phyloP scores from a whole-genome alignment of 2,329 filamentous ascomycete genomes.

The Aureobasidium sp. region DNA sequence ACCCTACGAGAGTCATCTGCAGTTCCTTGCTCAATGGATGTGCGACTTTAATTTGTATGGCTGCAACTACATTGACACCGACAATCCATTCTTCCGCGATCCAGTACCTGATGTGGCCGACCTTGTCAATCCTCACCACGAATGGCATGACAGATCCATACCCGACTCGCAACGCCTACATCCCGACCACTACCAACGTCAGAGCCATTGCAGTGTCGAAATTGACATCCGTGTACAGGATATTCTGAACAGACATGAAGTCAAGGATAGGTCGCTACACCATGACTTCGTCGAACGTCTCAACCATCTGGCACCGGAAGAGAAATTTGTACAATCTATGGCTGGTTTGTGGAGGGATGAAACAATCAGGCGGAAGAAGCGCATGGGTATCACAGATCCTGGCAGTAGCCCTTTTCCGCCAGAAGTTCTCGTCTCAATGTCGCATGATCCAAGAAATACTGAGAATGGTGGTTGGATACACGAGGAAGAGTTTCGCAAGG shows the following conservation, averaged over 20 bases:
- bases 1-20: conserved; percentile 87
- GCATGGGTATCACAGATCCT: conserved; percentile 55
- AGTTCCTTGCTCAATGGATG: conserved; percentile 96
- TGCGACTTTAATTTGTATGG: conserved; percentile 96
- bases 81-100: conserved; percentile 61
- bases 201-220: conserved; percentile 83
- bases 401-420: conserved; percentile 69
- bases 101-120: conserved; percentile 66
- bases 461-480: conserved; percentile 83
- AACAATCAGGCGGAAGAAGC: conserved; percentile 64
- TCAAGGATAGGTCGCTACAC: conserved; percentile 70
- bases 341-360: conserved; percentile 89
- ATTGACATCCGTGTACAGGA: conserved; percentile 83
- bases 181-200: conserved; percentile 57
- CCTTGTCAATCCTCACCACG: conserved; percentile 51
- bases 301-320: conserved; percentile 52
- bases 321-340: conserved; percentile 90
- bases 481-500: conserved; percentile 69
- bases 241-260: conserved; percentile 71
- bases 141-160: conserved; percentile 75
- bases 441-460: conserved; percentile 65
- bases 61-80: conserved; percentile 73
- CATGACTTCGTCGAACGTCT: conserved; percentile 75
- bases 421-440: conserved; percentile 81
- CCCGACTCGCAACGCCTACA: conserved; percentile 50